Evolutionary conservation across 2,329 filamentous ascomycete species (phyloP), one percentile per base, ranked within the genome.

Genomic region (Pseudogymnoascus sp.): DNA sequence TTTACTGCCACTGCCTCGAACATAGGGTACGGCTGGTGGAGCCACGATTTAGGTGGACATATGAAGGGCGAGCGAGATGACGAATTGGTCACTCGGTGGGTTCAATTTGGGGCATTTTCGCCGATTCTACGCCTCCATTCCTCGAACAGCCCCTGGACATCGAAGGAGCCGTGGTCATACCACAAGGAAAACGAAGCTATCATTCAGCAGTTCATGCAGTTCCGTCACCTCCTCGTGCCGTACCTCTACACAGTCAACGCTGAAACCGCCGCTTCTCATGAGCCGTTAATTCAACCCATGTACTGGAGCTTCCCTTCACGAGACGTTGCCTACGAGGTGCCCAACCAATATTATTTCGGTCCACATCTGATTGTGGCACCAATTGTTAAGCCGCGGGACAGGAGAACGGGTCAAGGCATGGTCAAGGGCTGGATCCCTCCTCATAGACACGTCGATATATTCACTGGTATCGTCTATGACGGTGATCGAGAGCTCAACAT

Each of bases 21-120:
- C 71, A 86, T 88, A 64, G 85, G 85, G 0, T 88, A 85, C 66
- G 85, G 84, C 1, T 87, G 85, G 84, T 88, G 85, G 85, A 85
- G 81, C 60, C 85, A 88, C 70, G 85, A 88, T 66, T 86, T 88
- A 29, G 85, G 85, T n/a, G 85, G 85, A 0, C 85, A 88, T 69
- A 81, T 83, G 68, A 70, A 73, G 1, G 85, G 85, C 3, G 73
- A 73, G 40, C 79, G 81, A 5, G 82, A 85, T 60, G 84, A 86
- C 61, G 83, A 88, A 68, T 75, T 86, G 6, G 77, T 79, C 1
- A 78, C 81, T 1, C 78, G 85, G 16, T 88, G 85, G 85, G 77
- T 86, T 0, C 85, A 88, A 69, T 76, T 83, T 1, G 85, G 85
- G 4, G 80, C 79, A 54, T 85, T 85, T 70, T 86, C 83, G 0